Evolutionary conservation across 495 filamentous ascomycete species (phyloP), one percentile per base, ranked within the genome.

Genomic region (Barbatosphaeria neglecta): DNA sequence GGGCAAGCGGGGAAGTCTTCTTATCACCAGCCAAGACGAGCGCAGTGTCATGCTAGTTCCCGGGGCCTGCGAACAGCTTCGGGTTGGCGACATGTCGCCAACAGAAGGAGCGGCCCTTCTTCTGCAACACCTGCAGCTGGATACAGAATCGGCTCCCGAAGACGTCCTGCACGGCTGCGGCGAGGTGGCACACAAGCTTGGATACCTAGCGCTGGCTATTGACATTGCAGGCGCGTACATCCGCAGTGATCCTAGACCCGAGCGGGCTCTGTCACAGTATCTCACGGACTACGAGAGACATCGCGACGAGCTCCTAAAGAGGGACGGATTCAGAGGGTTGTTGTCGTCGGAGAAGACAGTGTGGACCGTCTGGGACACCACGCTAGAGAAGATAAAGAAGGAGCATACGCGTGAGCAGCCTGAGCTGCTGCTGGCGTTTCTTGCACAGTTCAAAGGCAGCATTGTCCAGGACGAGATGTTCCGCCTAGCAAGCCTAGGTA

Each of bases 181-280:
- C 35, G 37, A 48, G 38, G 45, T 52, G 37, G 50, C 27, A 22
- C 3, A 48, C 18, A 28, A 43, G 25, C 56, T 59, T 46, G 49
- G 49, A 44, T 54, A 51, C 41, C 45, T 57, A 43, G 54, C 56
- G 42, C 54, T 59, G 48, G 56, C 56, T 31, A 44, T 57, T 11
- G 48, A 57, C 43, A 51, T 59, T 50, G 56, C 56, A 11, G 49
- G 56, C 27, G 56, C 56, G 11, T 59, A 57, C 40, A 59, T 59
- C 43, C 28, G 54, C 23, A 55, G 48, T 24, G 45, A 54, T 27
- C 20, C 51, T 31, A 48, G 37, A 18, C 48, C 52, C 23, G 48
- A 48, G 41, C 27, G 17, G 24, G 52, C 57, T 37, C 43, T 58
- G 25, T 13, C 24, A 27, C 49, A 49, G 37, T 60, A 58, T 44